Percentiles rank a stretch among this genome's conserved stretches.
These are phyloP conservation scores for Chlamydomonas reinhardtii DNA, from an alignment of 163 green algal genomes.

Conservation along the genomic window DNA sequence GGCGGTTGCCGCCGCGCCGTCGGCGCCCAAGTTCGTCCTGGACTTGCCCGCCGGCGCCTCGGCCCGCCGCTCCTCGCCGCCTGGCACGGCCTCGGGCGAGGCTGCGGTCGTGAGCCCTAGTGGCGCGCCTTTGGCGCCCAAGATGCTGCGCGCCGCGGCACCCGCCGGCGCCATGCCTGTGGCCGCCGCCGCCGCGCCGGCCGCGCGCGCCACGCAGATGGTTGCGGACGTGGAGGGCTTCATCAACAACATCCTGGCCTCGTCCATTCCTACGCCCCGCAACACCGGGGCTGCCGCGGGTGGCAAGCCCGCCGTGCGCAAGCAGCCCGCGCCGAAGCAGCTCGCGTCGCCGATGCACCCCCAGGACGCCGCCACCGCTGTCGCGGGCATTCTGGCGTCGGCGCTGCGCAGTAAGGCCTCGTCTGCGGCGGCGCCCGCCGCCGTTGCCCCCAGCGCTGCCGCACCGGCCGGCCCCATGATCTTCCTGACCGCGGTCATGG, in stretches of 20 bases:
- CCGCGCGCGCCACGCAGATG: neutral
- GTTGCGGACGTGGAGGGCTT: constrained; percentile 5
- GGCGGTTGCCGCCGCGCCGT: neutral
- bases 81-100: neutral
- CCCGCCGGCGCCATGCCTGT: neutral
- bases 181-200: neutral
- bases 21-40: constrained; percentile 38
- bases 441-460: neutral
- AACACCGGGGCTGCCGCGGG: neutral
- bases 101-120: neutral
- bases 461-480: neutral
- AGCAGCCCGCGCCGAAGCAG: neutral
- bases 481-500: neutral
- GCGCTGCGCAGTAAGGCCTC: neutral
- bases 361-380: neutral
- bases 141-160: neutral
- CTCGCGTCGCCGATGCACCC: neutral
- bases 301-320: neutral
- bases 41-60: neutral
- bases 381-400: neutral
- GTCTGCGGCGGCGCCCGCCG: neutral
- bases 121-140: neutral
- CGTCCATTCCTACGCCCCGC: neutral
- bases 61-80: neutral
- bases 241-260: constrained; percentile 12